phyloP scores from a whole-genome alignment of 2,329 filamentous ascomycete genomes.

The Elsinoe fawcettii region DNA sequence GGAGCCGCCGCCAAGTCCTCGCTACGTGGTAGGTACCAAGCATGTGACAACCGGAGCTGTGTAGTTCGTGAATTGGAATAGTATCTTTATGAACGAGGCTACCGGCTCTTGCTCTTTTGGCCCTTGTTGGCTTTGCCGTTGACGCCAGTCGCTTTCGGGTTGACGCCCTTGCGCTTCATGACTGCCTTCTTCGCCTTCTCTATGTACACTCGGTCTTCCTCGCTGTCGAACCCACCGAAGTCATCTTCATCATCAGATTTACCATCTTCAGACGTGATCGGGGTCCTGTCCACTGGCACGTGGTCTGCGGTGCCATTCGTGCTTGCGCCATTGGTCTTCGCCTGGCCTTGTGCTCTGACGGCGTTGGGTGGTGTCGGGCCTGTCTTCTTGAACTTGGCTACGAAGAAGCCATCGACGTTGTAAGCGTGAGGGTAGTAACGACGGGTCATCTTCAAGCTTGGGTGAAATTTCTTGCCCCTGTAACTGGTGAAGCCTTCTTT shows the following conservation, averaged over 20 bases:
- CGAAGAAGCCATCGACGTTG: constrained; percentile 97
- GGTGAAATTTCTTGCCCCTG: constrained; percentile 85
- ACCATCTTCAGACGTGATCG: constrained; percentile 45
- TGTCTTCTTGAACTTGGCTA: constrained; percentile 93
- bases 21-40: neutral
- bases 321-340: constrained; percentile 19
- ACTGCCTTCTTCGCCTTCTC: constrained; percentile 37
- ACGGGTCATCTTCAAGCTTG: constrained; percentile 71
- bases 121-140: constrained; percentile 13
- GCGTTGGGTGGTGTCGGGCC: constrained; percentile 63
- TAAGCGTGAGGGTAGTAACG: constrained; percentile 86
- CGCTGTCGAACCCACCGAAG: constrained; percentile 45
- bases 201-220: constrained; percentile 43
- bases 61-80: neutral
- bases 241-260: constrained; percentile 30
- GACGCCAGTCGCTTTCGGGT: constrained; percentile 34
- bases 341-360: constrained; percentile 34
- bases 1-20: neutral
- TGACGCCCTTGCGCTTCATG: constrained; percentile 40
- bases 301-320: constrained; percentile 22
- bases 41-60: neutral
- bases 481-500: constrained; percentile 87
- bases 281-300: constrained; percentile 58
- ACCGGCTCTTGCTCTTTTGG: constrained; percentile 17
- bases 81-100: neutral